Evolutionary conservation across 192 early-diverging fungal species (phyloP).

Genomic region (Podila horticola): DNA sequence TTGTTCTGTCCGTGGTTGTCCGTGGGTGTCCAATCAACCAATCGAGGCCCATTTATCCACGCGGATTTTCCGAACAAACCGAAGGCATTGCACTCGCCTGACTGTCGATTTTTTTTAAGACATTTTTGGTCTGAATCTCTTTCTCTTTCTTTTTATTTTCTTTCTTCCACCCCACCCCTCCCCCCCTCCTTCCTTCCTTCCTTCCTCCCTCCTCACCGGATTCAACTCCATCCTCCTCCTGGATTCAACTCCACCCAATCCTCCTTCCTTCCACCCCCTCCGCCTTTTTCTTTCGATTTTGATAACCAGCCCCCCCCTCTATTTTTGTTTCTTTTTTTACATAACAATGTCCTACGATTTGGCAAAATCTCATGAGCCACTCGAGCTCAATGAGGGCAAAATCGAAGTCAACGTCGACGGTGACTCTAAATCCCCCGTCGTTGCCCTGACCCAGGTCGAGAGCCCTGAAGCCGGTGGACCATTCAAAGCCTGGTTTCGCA

Average conservation of each 20-base stretch:
- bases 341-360: too few relatives aligned
- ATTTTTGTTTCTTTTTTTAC: too few relatives aligned
- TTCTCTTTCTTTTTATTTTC: not conserved
- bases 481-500: not conserved
- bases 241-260: not conserved
- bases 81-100: too few relatives aligned
- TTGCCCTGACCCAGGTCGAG: not conserved
- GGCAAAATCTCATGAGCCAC: not conserved
- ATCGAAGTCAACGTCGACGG: not conserved
- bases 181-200: not conserved
- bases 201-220: not conserved
- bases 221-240: too few relatives aligned
- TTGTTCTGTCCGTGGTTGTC: too few relatives aligned
- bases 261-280: not conserved
- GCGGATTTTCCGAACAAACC: too few relatives aligned
- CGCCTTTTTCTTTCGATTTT: not conserved
- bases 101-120: not conserved
- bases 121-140: too few relatives aligned
- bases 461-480: not conserved
- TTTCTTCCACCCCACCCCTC: not conserved
- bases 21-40: too few relatives aligned
- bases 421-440: not conserved
- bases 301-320: too few relatives aligned
- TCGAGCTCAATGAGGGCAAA: not conserved
- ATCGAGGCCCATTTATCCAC: too few relatives aligned